Evolutionary conservation across 176 grass and related monocot species (phyloP), one percentile per base, ranked within the genome.

Genomic region (Raddia guianensis): DNA sequence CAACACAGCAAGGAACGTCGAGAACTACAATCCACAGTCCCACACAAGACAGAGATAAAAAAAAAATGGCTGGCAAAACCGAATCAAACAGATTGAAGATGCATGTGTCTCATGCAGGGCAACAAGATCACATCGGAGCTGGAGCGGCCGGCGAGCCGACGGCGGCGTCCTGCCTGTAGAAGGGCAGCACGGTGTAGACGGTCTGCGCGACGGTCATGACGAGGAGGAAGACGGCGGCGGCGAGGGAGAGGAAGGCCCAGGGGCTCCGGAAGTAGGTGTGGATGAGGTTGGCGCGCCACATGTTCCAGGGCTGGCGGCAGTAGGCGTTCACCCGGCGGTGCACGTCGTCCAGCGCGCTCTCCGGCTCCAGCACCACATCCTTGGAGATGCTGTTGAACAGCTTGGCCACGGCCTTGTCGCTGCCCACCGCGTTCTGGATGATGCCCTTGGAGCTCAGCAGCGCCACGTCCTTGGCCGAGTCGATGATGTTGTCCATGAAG

Each of bases 401-500:
- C 81, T 87, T 89, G 0, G 91, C 91, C 20, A 91, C 94, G 0
- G 91, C 94, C 77, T 87, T 93, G 68, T 97, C 88, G 63, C 94
- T 97, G 10, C 91, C 91, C 21, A 93, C 65, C 13, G 86, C 86
- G 69, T 91, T 97, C 80, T 91, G 88, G 82, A 93, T 93, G 82
- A 97, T 83, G 18, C 91, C 94, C 50, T 61, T 87, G 5, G 86
- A 68, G 78, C 68, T 85, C 8, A 97, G 91, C 71, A 93, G 74
- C 64, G 73, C 92, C 5, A 97, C 91, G 72, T 97, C 94, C 80
- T 87, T 91, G 18, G 86, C 81, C 0, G 91, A 97, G 54, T 97
- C 86, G 68, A 93, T 86, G 68, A 97, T 93, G 80, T 83, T 93
- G 77, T 93, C 93, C 93, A 97, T 97, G 88, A 97, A 97, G 87